Percentiles rank a stretch among this genome's conserved stretches.
These are phyloP conservation scores for Macadamia tetraphylla DNA, from an alignment of 164 flowering plant genomes.

Conservation along the genomic window DNA sequence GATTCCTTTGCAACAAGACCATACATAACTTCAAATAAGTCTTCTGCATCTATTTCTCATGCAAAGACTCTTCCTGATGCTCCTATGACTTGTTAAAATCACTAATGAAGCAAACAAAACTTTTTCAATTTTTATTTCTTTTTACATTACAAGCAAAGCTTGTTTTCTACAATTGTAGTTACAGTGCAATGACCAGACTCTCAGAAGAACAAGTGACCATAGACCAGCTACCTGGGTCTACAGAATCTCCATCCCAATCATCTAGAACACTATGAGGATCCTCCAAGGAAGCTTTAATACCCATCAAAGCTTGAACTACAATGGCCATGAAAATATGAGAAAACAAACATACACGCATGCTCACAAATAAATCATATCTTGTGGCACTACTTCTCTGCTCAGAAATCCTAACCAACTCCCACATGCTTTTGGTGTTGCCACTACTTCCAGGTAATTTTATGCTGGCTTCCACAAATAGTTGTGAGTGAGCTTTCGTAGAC, in stretches of 20 bases:
- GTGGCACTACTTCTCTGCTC: too few relatives aligned
- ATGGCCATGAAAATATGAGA: too few relatives aligned
- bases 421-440: background rate
- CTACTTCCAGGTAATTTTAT: slow-evolving; percentile 3
- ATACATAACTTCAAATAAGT: too few relatives aligned
- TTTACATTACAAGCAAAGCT: background rate
- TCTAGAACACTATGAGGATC: slow-evolving; percentile 80
- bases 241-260: slow-evolving; percentile 82
- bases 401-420: too few relatives aligned
- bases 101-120: background rate
- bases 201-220: slow-evolving; percentile 98
- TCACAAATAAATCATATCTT: too few relatives aligned
- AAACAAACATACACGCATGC: too few relatives aligned
- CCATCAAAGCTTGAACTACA: slow-evolving; percentile 91
- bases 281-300: too few relatives aligned
- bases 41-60: background rate
- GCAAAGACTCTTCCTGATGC: too few relatives aligned
- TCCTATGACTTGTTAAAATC: too few relatives aligned
- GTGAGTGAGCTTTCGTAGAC: background rate
- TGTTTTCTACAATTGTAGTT: slow-evolving; percentile 5
- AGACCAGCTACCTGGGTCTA: slow-evolving; percentile 98
- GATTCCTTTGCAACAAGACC: too few relatives aligned
- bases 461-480: slow-evolving; percentile 3
- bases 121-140: too few relatives aligned
- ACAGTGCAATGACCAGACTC: too few relatives aligned